A percentile compares a stretch with the other conserved stretches of the same genome.
phyloP scores from a whole-genome alignment of 352 stramenopile genomes.

The Phytopythium ostracodes region DNA sequence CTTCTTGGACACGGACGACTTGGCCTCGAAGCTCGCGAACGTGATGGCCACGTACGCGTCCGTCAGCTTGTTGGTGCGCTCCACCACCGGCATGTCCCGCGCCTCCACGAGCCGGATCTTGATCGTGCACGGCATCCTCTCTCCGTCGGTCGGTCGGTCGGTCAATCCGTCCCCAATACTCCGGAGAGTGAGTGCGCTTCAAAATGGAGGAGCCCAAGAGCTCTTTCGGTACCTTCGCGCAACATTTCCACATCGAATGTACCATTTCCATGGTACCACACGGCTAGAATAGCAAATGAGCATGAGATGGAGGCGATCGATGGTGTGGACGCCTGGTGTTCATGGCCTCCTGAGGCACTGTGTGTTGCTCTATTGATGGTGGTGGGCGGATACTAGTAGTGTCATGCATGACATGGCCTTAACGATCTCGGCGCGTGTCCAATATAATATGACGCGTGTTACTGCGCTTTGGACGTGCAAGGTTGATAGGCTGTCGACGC shows the following conservation, averaged over 20 bases:
- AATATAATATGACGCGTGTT: no score
- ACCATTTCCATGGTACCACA: not conserved
- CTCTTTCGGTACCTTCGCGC: not conserved
- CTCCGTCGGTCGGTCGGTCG: no score
- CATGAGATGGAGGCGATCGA: not conserved
- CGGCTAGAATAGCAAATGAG: no score
- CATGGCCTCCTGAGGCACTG: not conserved
- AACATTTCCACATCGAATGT: not conserved
- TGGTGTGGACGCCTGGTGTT: not conserved
- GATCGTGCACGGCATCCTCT: constrained; percentile 86
- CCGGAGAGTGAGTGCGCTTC: not conserved
- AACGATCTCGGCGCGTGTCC: no score
- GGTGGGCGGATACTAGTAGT: no score
- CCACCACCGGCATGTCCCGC: constrained; percentile 83
- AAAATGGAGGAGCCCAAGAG: not conserved
- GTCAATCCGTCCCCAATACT: no score
- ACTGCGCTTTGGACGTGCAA: no score
- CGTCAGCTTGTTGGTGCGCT: constrained; percentile 77
- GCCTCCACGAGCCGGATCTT: constrained; percentile 90
- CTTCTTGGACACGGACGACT: constrained; percentile 90
- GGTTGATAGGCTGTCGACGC: no score
- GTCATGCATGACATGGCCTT: no score
- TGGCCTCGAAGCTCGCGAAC: constrained; percentile 84
- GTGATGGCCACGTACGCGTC: constrained; percentile 88
- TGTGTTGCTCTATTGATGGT: no score